These are phyloP conservation scores for Tremella fuciformis DNA, from an alignment of 768 basidiomycete genomes.

Conservation along the genomic window DNA sequence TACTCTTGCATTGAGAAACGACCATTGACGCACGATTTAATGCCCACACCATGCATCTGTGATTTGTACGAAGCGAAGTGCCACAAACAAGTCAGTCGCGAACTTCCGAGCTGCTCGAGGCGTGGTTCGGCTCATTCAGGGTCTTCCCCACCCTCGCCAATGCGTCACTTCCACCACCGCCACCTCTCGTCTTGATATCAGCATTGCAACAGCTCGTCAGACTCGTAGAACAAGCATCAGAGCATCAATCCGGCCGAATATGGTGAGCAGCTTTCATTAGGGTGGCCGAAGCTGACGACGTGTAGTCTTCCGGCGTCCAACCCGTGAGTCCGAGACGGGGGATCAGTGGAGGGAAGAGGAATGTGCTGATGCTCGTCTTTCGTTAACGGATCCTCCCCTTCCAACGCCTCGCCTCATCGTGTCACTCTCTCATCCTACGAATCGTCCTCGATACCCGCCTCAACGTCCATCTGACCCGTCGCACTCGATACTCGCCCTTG, in stretches of 20 bases:
- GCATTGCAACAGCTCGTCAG: too few relatives aligned
- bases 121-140: too few relatives aligned
- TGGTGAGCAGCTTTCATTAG: conserved; percentile 13
- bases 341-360: neutral
- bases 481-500: neutral
- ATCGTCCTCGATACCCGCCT: neutral
- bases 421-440: neutral
- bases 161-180: too few relatives aligned
- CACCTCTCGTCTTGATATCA: too few relatives aligned
- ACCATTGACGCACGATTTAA: too few relatives aligned
- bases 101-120: too few relatives aligned
- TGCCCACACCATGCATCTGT: too few relatives aligned
- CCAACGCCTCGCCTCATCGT: neutral
- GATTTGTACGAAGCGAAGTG: too few relatives aligned
- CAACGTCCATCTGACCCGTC: neutral
- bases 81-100: too few relatives aligned
- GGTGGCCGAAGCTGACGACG: conserved; percentile 12
- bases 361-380: neutral
- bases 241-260: conserved; percentile 7
- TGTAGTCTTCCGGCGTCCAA: conserved; percentile 50
- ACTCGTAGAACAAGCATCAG: neutral
- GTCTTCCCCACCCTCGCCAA: too few relatives aligned
- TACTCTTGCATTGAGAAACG: too few relatives aligned
- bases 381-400: neutral
- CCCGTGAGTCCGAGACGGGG: conserved; percentile 22